Evolutionary conservation across 495 filamentous ascomycete species (phyloP).

Genomic region (Xylaria curta): DNA sequence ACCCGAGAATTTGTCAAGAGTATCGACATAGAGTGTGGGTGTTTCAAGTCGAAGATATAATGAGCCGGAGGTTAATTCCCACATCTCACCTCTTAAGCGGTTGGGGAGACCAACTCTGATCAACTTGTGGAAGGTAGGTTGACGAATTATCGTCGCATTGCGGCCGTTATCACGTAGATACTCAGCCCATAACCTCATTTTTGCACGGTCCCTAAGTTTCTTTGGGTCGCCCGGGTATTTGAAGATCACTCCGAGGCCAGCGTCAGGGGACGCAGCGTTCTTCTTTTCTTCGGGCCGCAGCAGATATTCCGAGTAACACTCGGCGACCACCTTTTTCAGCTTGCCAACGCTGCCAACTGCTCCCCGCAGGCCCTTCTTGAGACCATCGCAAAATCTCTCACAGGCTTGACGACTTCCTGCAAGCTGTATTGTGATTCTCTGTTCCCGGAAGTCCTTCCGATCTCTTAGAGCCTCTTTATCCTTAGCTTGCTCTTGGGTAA

Average conservation of each 20-base stretch:
- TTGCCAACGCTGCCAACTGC: conserved; percentile 86
- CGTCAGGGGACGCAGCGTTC: conserved; percentile 76
- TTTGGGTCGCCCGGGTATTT: conserved; percentile 95
- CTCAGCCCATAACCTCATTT: conserved; percentile 97
- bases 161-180: conserved; percentile 96
- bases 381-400: conserved; percentile 92
- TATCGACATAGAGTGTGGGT: conserved; percentile 82
- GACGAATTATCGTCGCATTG: conserved; percentile 87
- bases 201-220: conserved; percentile 91
- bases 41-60: conserved; percentile 85
- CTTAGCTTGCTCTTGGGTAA: conserved; percentile 55
- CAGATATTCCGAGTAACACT: conserved; percentile 94
- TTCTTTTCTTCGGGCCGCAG: conserved; percentile 66
- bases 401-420: conserved; percentile 86
- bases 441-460: conserved; percentile 63
- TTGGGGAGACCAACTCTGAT: conserved; percentile 96
- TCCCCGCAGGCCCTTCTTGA: conserved; percentile 86
- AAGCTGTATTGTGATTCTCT: conserved; percentile 87
- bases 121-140: conserved; percentile 96
- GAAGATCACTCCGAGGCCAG: conserved; percentile 90
- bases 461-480: conserved; percentile 54
- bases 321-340: conserved; percentile 73
- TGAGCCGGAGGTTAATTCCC: conserved; percentile 93
- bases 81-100: conserved; percentile 89
- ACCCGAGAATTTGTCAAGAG: conserved; percentile 79